These are phyloP conservation scores for Phaffomyces antillensis DNA, from an alignment of 805 yeast species.

Conservation along the genomic window DNA sequence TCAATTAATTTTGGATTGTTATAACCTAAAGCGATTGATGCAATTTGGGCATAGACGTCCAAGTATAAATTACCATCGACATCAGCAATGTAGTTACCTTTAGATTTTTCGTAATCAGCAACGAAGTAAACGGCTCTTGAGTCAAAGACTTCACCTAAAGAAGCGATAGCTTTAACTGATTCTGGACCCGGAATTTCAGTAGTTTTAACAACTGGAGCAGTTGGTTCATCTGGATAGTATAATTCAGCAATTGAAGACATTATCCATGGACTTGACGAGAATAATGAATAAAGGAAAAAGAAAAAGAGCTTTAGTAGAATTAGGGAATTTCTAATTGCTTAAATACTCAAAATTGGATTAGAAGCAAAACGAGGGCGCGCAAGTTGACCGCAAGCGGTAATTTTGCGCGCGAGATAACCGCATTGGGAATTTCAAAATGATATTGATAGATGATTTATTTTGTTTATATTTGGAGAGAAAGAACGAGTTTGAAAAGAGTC, in stretches of 20 bases:
- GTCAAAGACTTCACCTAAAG: conserved; percentile 60
- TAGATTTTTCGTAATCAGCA: conserved; percentile 67
- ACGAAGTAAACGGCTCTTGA: conserved; percentile 67
- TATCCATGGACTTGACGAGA: not conserved
- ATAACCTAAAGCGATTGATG: conserved; percentile 81
- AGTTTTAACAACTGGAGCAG: conserved; percentile 55
- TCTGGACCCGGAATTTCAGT: conserved; percentile 70
- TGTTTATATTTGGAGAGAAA: too few relatives aligned
- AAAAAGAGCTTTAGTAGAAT: not conserved
- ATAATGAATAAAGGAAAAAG: not conserved
- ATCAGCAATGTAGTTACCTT: conserved; percentile 75
- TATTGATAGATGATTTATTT: too few relatives aligned
- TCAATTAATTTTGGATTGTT: conserved; percentile 70
- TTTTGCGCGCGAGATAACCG: too few relatives aligned
- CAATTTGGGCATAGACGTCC: conserved; percentile 78
- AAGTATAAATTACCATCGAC: conserved; percentile 70
- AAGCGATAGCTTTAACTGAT: conserved; percentile 42
- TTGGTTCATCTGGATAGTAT: conserved; percentile 79
- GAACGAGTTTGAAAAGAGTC: too few relatives aligned
- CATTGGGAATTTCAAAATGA: too few relatives aligned
- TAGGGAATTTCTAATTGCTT: too few relatives aligned
- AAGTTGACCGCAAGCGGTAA: too few relatives aligned
- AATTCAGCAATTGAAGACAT: conserved; percentile 43
- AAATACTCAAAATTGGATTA: too few relatives aligned
- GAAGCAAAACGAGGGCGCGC: too few relatives aligned